Percentiles rank a stretch among this genome's conserved stretches.
Evolutionary conservation across 2,329 filamentous ascomycete species (phyloP).

Genomic region (Diaporthe vexans): DNA sequence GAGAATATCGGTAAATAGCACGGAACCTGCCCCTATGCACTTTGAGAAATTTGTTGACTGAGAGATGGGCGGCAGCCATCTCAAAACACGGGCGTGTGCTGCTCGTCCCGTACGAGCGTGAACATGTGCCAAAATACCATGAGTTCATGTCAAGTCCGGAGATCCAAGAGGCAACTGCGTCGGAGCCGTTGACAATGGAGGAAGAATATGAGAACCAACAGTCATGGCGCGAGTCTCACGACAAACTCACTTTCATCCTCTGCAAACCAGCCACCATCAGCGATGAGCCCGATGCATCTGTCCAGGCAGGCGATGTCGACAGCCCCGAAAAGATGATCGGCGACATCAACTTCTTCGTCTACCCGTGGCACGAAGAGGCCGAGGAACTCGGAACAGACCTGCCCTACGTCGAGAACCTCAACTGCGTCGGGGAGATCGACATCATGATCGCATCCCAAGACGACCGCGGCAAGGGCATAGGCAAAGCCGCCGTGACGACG

Average conservation of each 20-base stretch:
- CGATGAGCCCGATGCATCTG: conserved; percentile 28
- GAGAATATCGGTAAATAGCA: conserved; percentile 56
- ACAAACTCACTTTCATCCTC: conserved; percentile 94
- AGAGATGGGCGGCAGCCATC: conserved; percentile 66
- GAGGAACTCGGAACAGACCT: conserved; percentile 44
- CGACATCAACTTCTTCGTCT: conserved; percentile 87
- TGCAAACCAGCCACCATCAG: conserved; percentile 65
- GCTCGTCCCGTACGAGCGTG: conserved; percentile 85
- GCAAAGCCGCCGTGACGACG: conserved; percentile 72
- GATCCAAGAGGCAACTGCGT: conserved; percentile 88
- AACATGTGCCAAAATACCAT: conserved; percentile 86
- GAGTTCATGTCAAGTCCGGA: conserved; percentile 90
- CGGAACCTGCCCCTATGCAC: not conserved
- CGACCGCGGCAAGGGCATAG: conserved; percentile 74
- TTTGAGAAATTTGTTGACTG: conserved; percentile 10
- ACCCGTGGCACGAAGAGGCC: conserved; percentile 65
- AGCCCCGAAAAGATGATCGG: conserved; percentile 73
- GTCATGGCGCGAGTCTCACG: conserved; percentile 84
- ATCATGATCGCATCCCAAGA: conserved; percentile 82
- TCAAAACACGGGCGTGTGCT: conserved; percentile 72
- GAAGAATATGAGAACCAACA: conserved; percentile 92
- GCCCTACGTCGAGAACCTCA: too few species aligned
- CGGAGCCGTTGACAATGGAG: conserved; percentile 82
- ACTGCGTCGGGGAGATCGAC: conserved; percentile 80
- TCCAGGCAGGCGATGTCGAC: conserved; percentile 65